phyloP scores from a whole-genome alignment of 768 basidiomycete genomes.

The Mycena leptocephala region DNA sequence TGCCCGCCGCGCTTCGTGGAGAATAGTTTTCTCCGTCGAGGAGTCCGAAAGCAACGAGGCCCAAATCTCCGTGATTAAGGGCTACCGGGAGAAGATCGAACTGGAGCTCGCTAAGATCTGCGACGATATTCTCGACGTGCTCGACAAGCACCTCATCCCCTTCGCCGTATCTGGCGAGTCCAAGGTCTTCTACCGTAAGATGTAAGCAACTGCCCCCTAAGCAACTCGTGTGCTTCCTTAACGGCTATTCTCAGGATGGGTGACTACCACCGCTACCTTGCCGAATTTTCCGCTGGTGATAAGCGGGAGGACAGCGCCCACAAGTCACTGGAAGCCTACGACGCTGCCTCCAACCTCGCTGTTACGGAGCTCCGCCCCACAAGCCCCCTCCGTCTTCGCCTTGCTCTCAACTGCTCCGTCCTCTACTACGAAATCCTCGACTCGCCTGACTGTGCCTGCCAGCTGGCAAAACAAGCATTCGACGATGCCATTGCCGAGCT shows the following conservation, averaged over 20 bases:
- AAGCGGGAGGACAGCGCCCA: conserved; percentile 98
- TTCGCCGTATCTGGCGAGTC: conserved; percentile 97
- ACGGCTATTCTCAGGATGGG: conserved; percentile 85
- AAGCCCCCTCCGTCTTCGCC: conserved; percentile 98
- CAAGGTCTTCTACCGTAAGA: conserved; percentile 99
- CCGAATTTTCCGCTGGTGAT: conserved; percentile 98
- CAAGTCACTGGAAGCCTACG: conserved; percentile 98
- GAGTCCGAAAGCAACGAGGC: conserved; percentile 98
- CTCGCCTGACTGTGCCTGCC: conserved; percentile 98
- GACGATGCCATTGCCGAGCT: conserved; percentile 99
- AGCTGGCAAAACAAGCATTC: conserved; percentile 99
- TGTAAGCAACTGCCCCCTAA: conserved; percentile 66
- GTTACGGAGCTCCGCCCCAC: conserved; percentile 96
- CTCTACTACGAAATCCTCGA: conserved; percentile 99
- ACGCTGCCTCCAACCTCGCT: conserved; percentile 97
- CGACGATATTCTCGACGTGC: conserved; percentile 97
- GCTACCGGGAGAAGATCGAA: conserved; percentile 98
- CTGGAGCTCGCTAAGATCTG: conserved; percentile 97
- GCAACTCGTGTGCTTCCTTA: conserved; percentile 36
- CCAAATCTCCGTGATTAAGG: conserved; percentile 97
- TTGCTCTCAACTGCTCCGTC: conserved; percentile 99
- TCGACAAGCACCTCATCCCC: conserved; percentile 98
- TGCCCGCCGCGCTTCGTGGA: conserved; percentile 97
- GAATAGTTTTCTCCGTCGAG: conserved; percentile 98
- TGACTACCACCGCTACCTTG: conserved; percentile 99